These are phyloP conservation scores for Pilatotrama ljubarskyi DNA, from an alignment of 768 basidiomycete genomes.

Conservation along the genomic window DNA sequence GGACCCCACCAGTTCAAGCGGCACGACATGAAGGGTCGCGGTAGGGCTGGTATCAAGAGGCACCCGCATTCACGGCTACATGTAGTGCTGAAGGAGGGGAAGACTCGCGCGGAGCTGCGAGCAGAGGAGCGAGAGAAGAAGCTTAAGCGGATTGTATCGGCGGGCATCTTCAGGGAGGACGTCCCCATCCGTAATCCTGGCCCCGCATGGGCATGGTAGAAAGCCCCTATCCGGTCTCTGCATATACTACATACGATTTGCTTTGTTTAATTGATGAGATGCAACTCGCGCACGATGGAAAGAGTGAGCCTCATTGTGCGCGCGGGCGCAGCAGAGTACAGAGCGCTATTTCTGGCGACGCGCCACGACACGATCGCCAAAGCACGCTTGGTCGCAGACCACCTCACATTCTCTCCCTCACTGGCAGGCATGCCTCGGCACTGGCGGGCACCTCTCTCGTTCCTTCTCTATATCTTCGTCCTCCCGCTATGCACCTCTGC, in stretches of 20 bases:
- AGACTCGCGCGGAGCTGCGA: slow-evolving; percentile 68
- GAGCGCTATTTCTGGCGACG: slow-evolving; percentile 19
- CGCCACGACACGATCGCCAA: slow-evolving; percentile 21
- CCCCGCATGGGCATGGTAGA: slow-evolving; percentile 78
- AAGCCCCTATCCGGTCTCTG: slow-evolving; percentile 2
- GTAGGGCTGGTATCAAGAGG: slow-evolving; percentile 72
- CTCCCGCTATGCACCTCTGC: slow-evolving; percentile 41
- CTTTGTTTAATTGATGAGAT: slow-evolving; percentile 1
- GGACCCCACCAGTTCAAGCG: slow-evolving; percentile 62
- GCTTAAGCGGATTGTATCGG: slow-evolving; percentile 76
- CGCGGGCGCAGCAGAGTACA: not conserved
- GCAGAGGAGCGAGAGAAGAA: slow-evolving; percentile 63
- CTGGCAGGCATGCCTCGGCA: slow-evolving; percentile 17
- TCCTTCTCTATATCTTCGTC: slow-evolving; percentile 48
- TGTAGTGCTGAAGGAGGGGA: slow-evolving; percentile 80
- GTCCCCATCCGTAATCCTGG: slow-evolving; percentile 73
- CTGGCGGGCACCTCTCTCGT: slow-evolving; percentile 34
- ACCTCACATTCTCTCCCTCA: slow-evolving; percentile 10
- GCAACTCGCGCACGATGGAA: not conserved
- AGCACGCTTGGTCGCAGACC: slow-evolving; percentile 19
- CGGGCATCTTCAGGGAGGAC: slow-evolving; percentile 78
- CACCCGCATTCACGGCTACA: slow-evolving; percentile 76
- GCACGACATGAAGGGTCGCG: slow-evolving; percentile 82
- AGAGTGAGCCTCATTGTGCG: not conserved
- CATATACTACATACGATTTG: slow-evolving; percentile 15